Evolutionary conservation across 169 alveolate genomes (phyloP), one percentile per base, ranked within the genome.

Genomic region (Perkinsus olseni): DNA sequence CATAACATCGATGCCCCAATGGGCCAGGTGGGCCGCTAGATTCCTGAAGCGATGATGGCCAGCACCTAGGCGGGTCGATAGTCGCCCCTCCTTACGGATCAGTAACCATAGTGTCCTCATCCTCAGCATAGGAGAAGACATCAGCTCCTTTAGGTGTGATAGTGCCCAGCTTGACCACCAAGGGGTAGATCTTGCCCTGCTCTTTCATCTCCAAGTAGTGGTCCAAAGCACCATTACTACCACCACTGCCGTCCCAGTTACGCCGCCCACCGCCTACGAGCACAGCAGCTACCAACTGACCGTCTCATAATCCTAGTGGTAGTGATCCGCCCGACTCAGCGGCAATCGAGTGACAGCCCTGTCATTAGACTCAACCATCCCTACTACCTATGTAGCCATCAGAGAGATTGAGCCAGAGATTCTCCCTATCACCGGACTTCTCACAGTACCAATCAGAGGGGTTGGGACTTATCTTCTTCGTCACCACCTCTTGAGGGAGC

Each of bases 131-230:
- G 74, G 98, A 97, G 95, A 96, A 98, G 31, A 98, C 98, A 82
- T 98, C 98, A 0, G 99, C 99, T 21, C 98, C 97, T 82, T 96
- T 96, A 10, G 98, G 98, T 6, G 99, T 97, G 51, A 98, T 97
- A 38, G 99, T 98, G 0, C 99, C 99, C 31, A 98, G 92, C 96
- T 98, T 98, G 38, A 97, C 99, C 38, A 97, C 99, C 93, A 98
- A 93, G 39, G 99, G 99, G 92, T 96, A 96, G 36, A 92, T 93
- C n/a, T 94, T 92, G 0, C 98, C 98, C 31, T 94, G 97, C 91
- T 92, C 96, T 97, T 95, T 95, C 92, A 38, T n/a, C 90, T 21
- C 38, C 1, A 62, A 24, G n/a, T 31, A 38, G 45, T 40, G 38
- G 40, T 37, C 38, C 38, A 38, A 48, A 38, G 74, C 92, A 38